Base-by-base conservation (phyloP, 352 stramenopile species). In the Phytophthora multivora region DNA sequence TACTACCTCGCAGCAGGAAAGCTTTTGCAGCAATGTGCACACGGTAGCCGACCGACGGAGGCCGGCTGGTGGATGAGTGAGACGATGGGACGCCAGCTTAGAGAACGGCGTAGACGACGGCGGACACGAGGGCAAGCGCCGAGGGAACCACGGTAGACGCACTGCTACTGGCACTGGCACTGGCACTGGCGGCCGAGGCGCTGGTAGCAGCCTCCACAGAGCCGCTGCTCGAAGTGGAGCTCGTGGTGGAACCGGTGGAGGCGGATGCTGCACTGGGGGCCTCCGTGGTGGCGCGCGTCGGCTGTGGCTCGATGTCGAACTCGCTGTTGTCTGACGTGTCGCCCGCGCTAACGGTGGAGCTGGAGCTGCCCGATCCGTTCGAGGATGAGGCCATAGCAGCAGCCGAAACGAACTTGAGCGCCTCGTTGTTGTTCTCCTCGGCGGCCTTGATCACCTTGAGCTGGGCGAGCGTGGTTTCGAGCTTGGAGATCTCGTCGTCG, bases 271-370 rank as follows among this genome's bases (percentile, higher is more conserved):
- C 30, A 41, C 40, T 59, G 11, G 63, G 41, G 18, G 63, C 50
- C 12, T 59, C 41, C 19, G 55, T 70, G 25, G 58, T n/a, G 19
- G 59, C 55, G 38, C 69, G 69, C 18, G 56, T 66, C 23, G 69
- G 55, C 60, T 75, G 69, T 43, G 69, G 69, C 48, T 77, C 60
- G 40, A 77, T 71, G 56, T 66, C 65, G 43, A 59, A 77, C 52
- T 66, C 69, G 56, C 58, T 71, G 39, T 74, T 69, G 51, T 36
- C 26, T 9, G 60, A 71, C 50, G 50, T 66, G 51, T 66, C 48
- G 4, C 51, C 51, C 12, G 59, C 43, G 33, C 21, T 50, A 42
- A 54, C 52, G 13, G 50, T 55, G 35, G 56, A 47, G 36, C 43
- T 58, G 33, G 55, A 45, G 35, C 50, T 63, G 51, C 50, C 53